Evolutionary conservation across 352 stramenopile species (phyloP).

Genomic region (Globisporangium echinulatum): DNA sequence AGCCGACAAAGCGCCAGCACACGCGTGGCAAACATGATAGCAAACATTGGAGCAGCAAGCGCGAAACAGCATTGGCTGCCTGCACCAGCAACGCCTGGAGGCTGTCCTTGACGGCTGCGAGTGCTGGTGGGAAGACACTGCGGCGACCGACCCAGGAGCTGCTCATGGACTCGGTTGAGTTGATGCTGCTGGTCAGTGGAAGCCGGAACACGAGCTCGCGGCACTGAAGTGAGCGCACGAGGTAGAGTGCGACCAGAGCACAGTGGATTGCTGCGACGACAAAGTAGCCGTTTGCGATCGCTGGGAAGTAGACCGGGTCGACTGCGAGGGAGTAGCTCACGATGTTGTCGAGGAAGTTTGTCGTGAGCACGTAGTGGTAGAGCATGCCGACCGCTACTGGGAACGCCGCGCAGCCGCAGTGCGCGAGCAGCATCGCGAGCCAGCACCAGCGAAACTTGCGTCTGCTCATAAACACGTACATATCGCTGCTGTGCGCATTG

Average conservation of each 20-base stretch:
- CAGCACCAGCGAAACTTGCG: conserved; percentile 1
- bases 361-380: conserved; percentile 7
- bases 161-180: too few species aligned
- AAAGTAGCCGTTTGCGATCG: conserved; percentile 6
- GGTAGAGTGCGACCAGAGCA: background rate
- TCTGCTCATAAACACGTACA: conserved; percentile 1
- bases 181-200: background rate
- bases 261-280: background rate
- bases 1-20: background rate
- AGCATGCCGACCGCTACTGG: background rate
- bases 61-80: background rate
- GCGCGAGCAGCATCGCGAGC: background rate
- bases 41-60: background rate
- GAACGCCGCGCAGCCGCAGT: conserved; percentile 2
- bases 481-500: background rate
- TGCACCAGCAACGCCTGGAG: background rate
- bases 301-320: conserved; percentile 2
- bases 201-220: conserved; percentile 4
- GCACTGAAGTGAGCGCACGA: conserved; percentile 4
- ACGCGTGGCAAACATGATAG: background rate
- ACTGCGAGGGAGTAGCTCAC: conserved; percentile 1
- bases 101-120: background rate
- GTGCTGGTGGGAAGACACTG: background rate
- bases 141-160: background rate
- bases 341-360: conserved; percentile 2